Evolutionary conservation across 1,284 basidiomycete species (phyloP).

Genomic region (Ustilago cynodontis): DNA sequence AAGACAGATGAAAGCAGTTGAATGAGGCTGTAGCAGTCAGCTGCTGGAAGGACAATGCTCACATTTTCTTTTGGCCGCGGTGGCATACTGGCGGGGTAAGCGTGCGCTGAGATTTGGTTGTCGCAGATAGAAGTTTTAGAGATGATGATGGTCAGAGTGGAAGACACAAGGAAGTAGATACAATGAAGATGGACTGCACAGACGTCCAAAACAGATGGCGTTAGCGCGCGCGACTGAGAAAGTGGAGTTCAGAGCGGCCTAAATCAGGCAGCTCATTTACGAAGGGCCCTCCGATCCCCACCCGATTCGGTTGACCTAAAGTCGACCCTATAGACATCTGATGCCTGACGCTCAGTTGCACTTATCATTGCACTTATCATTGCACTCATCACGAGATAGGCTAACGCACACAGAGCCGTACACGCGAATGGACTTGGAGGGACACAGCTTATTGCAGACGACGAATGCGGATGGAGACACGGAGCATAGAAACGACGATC

Average conservation of each 20-base stretch:
- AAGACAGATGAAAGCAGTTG: not conserved
- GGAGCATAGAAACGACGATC: constrained; percentile 17
- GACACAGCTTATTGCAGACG: constrained; percentile 21
- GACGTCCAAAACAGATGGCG: not conserved
- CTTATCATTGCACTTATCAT: not conserved
- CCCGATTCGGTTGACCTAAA: not conserved
- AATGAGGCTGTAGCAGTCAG: not conserved
- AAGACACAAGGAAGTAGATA: not conserved
- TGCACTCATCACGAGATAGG: not conserved
- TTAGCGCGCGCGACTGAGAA: constrained; percentile 15
- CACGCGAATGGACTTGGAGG: not conserved
- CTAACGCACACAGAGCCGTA: not conserved
- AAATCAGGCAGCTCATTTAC: not conserved
- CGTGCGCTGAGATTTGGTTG: not conserved
- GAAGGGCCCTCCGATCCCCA: not conserved
- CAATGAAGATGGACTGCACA: not conserved
- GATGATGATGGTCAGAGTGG: no score
- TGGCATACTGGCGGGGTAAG: constrained; percentile 33
- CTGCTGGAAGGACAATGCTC: constrained; percentile 1
- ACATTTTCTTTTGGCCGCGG: constrained; percentile 55
- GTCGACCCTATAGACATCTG: not conserved
- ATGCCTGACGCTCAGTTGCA: not conserved
- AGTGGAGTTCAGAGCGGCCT: constrained; percentile 30
- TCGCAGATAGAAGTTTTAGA: constrained; percentile 4
- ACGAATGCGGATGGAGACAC: constrained; percentile 12